Evolutionary conservation across 768 basidiomycete genomes (phyloP), one percentile per base, ranked within the genome.

Genomic region (Mycena floridula): DNA sequence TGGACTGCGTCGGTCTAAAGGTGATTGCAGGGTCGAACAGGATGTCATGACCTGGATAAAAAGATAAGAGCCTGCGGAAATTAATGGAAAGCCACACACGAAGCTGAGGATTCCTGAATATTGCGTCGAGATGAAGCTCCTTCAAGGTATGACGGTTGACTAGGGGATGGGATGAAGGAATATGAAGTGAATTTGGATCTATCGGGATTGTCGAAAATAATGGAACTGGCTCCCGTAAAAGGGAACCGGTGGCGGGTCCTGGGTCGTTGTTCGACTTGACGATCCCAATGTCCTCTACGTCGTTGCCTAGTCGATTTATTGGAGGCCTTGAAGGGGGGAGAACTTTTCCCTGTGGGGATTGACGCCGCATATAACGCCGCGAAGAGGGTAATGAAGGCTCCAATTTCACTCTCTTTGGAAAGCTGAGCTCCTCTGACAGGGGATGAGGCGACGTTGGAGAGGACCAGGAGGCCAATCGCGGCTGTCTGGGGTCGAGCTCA

Each of bases 51-150:
- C n/a, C n/a, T n/a, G n/a, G n/a, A n/a, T n/a, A n/a, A n/a, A n/a
- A n/a, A n/a, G n/a, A n/a, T n/a, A n/a, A n/a, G n/a, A n/a, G 25
- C 88, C 88, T 90, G 55, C 22, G 36, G 25, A 43, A 44, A 46
- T 32, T 43, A 43, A 47, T 51, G 42, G 44, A 47, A 50, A 84
- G 83, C 68, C 66, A n/a, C n/a, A n/a, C n/a, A 89, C 93, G 86
- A 47, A 95, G 82, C 59, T 93, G 90, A 20, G 90, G 89, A 61
- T 92, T 92, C 39, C 87, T 79, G 45, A 95, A 72, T 54, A 95
- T 92, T 43, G 84, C 79, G 46, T 84, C 78, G 16, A 95, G 69
- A 60, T 96, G 91, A 41, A 96, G 71, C 58, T 92, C 89, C 56
- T 80, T 82, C 53, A 96, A 72, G 1, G 89, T 90, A 36, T 81